Base-by-base conservation (phyloP, 1,139 yeast species). In the Saccharomyces hybrid region DNA sequence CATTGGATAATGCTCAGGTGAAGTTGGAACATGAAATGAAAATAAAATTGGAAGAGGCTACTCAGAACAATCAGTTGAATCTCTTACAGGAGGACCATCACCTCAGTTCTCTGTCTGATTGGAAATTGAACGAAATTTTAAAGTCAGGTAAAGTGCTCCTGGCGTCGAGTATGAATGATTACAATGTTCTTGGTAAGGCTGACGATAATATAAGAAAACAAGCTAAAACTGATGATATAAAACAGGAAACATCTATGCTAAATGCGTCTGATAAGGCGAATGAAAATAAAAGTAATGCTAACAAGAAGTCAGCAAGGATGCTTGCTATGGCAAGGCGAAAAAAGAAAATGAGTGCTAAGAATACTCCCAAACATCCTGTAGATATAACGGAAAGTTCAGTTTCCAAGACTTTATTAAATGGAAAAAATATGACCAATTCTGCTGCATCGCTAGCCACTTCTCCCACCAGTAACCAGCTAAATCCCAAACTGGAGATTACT, bases 311-410 rank as follows among this genome's bases (percentile, higher is more conserved):
- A 56, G 96, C 99, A 0, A 78, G 98, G 67, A 78, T 90, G 73
- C 81, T 90, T 59, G 97, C 97, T 2, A 84, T 93, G 87, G 97
- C 96, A 42, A 88, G 88, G 65, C 80, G 99, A 64, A 83, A 86
- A 65, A 96, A 97, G 1, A 90, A 89, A 67, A 85, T 82, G 55
- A 86, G 82, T 59, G 93, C 93, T 9, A 85, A 84, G 64, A 74
- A 82, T 9, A 78, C 78, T 25, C 72, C 81, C 7, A 74, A 72
- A 55, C 84, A 79, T 63, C 77, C 88, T 0, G 84, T 89, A 0
- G 96, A 91, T 68, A 73, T 89, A 13, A 84, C 95, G 1, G 87
- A 87, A 64, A 83, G 89, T 63, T 81, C 95, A 0, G 80, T 90
- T 0, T 84, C 95, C 1, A 74, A 87, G 55, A 78, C 80, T 56